phyloP scores from a whole-genome alignment of 73 alveolate species.

The Stentor roeselii region DNA sequence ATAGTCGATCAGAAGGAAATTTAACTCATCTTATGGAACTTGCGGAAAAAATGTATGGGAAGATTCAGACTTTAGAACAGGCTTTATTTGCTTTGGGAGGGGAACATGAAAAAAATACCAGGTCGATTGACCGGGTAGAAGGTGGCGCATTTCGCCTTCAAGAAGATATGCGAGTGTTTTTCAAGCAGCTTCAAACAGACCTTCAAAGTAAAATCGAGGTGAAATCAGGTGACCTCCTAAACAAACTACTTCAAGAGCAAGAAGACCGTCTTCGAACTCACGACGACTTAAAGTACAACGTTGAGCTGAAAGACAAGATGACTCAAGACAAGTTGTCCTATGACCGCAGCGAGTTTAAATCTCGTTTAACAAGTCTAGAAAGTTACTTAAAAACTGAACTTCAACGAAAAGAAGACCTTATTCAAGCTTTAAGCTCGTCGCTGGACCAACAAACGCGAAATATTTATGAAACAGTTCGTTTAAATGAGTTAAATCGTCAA shows the following conservation, averaged over 20 bases:
- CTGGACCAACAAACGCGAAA: conserved; percentile 56
- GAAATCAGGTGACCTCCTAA: conserved; percentile 51
- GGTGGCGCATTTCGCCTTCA: conserved; percentile 39
- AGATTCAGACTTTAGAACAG: conserved; percentile 44
- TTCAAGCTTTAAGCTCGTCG: conserved; percentile 33
- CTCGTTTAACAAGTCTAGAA: conserved; percentile 54
- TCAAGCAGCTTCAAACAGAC: conserved; percentile 38
- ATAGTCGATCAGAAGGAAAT: conserved; percentile 43
- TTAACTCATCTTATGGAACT: conserved; percentile 48
- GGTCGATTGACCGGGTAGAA: conserved; percentile 38
- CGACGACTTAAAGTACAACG: conserved; percentile 35
- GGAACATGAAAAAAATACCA: conserved; percentile 38
- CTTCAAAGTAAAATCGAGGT: conserved; percentile 43
- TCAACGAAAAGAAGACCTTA: conserved; percentile 65
- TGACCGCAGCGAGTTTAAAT: conserved; percentile 59
- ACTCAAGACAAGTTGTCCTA: conserved; percentile 38
- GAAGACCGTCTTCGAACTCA: conserved; percentile 54
- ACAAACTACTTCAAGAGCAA: conserved; percentile 50
- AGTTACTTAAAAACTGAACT: conserved; percentile 51
- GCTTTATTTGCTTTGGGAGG: conserved; percentile 35
- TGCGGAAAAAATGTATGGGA: conserved; percentile 47
- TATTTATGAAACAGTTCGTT: conserved; percentile 53
- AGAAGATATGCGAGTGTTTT: conserved; percentile 43
- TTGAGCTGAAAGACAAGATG: conserved; percentile 46
- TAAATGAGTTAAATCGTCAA: conserved; percentile 52